Percentiles rank a stretch among this genome's conserved stretches.
phyloP scores from a whole-genome alignment of 345 rosid genomes.

The Crucihimalaya himalaica region DNA sequence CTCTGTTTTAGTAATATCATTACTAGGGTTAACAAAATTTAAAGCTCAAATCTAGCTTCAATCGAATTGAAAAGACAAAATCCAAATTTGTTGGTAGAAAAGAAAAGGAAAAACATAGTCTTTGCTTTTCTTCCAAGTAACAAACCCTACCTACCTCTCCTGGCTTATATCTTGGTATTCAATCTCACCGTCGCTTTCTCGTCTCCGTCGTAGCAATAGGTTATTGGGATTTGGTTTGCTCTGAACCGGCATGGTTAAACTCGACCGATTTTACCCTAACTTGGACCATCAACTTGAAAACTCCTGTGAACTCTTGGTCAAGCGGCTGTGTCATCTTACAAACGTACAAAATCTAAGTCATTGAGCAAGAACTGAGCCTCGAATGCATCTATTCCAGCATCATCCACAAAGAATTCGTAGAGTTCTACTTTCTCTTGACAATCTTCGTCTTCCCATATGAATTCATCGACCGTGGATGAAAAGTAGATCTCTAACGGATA shows the following conservation, averaged over 20 bases:
- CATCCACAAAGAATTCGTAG: slow-evolving; percentile 4
- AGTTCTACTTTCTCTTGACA: slow-evolving; percentile 22
- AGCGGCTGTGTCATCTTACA: background rate
- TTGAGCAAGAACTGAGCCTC: slow-evolving; percentile 8
- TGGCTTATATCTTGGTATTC: background rate
- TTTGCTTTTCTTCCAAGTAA: background rate
- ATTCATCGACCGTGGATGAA: background rate
- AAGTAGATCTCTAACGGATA: slow-evolving; percentile 12
- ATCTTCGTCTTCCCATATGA: slow-evolving; percentile 27
- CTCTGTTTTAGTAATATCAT: too few relatives aligned
- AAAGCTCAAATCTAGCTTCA: background rate
- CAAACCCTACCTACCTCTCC: background rate
- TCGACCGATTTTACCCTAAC: slow-evolving; percentile 4
- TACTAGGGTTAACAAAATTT: background rate
- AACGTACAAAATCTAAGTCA: slow-evolving; percentile 23
- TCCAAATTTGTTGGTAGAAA: background rate
- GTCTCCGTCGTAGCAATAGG: background rate
- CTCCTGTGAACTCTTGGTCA: slow-evolving; percentile 19
- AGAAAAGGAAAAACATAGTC: background rate
- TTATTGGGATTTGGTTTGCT: slow-evolving; percentile 4
- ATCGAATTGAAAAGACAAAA: background rate
- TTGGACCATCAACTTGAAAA: slow-evolving; percentile 21
- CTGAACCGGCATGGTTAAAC: background rate
- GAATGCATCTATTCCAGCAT: slow-evolving; percentile 2
- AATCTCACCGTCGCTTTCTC: background rate